These are phyloP conservation scores for Schizosaccharomyces versatilis DNA, from an alignment of 1,139 yeast genomes.

Conservation along the genomic window DNA sequence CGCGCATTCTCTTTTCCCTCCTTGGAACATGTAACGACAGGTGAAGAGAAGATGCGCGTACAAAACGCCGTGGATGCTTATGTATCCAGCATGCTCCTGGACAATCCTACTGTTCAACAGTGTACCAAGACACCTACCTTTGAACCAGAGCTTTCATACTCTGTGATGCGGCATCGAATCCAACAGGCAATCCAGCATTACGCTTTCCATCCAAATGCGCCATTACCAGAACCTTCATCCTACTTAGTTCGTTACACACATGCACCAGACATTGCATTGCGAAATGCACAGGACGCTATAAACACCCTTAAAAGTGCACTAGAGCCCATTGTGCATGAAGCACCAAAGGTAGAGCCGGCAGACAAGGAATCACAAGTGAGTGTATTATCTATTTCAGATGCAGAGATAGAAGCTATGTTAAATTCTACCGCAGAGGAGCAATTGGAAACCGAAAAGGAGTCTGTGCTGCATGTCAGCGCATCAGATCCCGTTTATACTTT, in stretches of 20 bases:
- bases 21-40: conserved; percentile 22
- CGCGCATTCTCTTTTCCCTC: conserved; percentile 39
- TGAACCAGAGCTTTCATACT: conserved; percentile 15
- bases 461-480: conserved; percentile 5
- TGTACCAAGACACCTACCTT: conserved; percentile 8
- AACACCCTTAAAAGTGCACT: conserved; percentile 13
- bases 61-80: neutral
- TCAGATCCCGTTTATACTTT: conserved; percentile 6
- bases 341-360: conserved; percentile 6
- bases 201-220: conserved; percentile 15
- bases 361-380: conserved; percentile 10
- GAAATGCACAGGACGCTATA: conserved; percentile 12
- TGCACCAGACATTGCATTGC: conserved; percentile 11
- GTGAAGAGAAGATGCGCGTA: neutral
- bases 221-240: conserved; percentile 7
- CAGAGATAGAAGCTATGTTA: conserved; percentile 5
- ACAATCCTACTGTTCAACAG: conserved; percentile 7
- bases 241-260: conserved; percentile 1
- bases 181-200: conserved; percentile 17
- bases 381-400: conserved; percentile 5
- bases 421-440: neutral
- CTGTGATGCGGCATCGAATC: conserved; percentile 18
- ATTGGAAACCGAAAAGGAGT: neutral
- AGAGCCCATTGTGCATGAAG: conserved; percentile 5
- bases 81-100: conserved; percentile 9